Conservation (phyloP, 2,329 filamentous ascomycete species). For the Gnomoniopsis smithogilvyi region DNA sequence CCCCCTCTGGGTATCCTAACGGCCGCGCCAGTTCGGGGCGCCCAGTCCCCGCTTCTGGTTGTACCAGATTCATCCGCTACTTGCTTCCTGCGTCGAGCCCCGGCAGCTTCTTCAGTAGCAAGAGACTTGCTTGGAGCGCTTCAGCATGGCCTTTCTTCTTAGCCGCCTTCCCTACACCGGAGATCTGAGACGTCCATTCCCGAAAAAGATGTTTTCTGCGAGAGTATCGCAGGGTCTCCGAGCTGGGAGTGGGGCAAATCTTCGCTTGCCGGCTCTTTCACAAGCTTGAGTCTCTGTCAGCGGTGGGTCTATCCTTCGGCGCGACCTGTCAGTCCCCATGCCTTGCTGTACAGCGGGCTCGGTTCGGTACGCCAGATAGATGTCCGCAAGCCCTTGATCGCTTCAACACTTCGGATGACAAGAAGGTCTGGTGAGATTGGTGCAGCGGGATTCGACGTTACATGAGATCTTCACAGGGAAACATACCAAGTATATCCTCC, state of each 20-base stretch:
- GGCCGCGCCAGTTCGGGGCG: not conserved
- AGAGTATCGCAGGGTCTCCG: conserved; percentile 2
- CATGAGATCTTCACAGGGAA: conserved; percentile 6
- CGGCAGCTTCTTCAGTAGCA: not conserved
- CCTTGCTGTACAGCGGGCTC: not conserved
- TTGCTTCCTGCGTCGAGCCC: not conserved
- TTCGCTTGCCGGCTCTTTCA: not conserved
- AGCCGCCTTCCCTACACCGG: not conserved
- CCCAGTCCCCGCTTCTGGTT: not conserved
- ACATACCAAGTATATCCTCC: not conserved
- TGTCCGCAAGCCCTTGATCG: not conserved
- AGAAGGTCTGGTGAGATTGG: not conserved
- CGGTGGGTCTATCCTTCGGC: not conserved
- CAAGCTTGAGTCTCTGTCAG: not conserved
- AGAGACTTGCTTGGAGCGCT: not conserved
- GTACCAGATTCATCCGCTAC: not conserved
- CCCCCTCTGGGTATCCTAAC: no score
- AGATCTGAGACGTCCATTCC: not conserved
- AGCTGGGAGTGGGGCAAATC: conserved; percentile 1
- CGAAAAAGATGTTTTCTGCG: not conserved
- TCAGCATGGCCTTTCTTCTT: not conserved
- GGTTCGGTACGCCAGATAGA: not conserved
- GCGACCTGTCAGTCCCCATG: not conserved
- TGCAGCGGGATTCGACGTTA: not conserved
- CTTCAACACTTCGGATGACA: not conserved